Evolutionary conservation across 2,329 filamentous ascomycete species (phyloP), one percentile per base, ranked within the genome.

Genomic region (Sclerotinia sclerotiorum): DNA sequence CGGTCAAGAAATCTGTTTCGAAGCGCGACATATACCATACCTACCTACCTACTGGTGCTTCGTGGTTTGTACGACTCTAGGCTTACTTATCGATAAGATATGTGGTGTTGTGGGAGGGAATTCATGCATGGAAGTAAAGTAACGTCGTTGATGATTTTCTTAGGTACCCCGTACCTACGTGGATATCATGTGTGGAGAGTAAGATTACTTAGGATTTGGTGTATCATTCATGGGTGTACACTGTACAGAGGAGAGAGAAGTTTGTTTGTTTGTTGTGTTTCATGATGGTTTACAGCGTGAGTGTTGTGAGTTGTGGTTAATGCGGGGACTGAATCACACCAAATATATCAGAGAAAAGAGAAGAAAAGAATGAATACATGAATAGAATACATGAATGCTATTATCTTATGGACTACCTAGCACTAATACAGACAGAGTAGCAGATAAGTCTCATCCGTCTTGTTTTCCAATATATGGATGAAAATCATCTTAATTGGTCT

Each of bases 41-140:
- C 29, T 29, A 29, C 29, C 2, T 29, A 29, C n/a, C n/a, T 32
- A 32, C 29, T 32, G 29, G 5, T 32, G 29, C 35, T 35, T 8
- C 7, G 35, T 35, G 35, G 27, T n/a, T 19, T 48, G 48, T 54
- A 32, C 21, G n/a, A 56, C 39, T 24, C 21, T n/a, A 24, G 27
- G 51, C 65, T 67, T 67, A 62, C 65, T 67, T 67, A 62, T 67
- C 65, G 65, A 67, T 67, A 67, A 67, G 42, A 54, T 61, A 61
- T 51, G 48, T 35, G 35, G 60, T 67, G 57, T 39, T 51, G 65
- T 63, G 35, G 35, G 35, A 35, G 65, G 49, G n/a, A 32, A 62
- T 19, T 24, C 48, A 52, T 63, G 65, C 10, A 54, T 27, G 13
- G 19, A 27, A 51, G 60, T 46, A 27, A 27, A 39, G 51, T 46